Percentiles rank a stretch among this genome's conserved stretches.
Conservation (phyloP, 352 stramenopile species). For the Phytophthora palmivora region DNA sequence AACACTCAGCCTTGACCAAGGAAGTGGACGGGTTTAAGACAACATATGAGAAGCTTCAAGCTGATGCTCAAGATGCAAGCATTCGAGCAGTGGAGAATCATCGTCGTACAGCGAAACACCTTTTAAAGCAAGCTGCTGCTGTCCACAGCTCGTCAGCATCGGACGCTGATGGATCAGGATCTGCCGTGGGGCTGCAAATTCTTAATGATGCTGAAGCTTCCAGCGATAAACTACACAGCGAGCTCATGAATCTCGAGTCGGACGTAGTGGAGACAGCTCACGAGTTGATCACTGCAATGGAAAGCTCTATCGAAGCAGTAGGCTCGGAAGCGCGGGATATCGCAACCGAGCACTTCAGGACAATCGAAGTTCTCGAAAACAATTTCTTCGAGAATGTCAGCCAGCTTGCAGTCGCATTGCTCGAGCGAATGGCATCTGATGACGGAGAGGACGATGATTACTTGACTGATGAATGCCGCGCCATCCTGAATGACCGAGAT, state of each 20-base stretch:
- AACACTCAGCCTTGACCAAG: constrained; percentile 56
- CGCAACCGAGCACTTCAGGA: constrained; percentile 87
- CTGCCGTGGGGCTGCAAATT: constrained; percentile 62
- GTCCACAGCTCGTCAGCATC: constrained; percentile 22
- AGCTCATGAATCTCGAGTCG: constrained; percentile 92
- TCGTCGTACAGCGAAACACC: constrained; percentile 73
- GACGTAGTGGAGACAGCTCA: constrained; percentile 81
- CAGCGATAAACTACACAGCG: constrained; percentile 86
- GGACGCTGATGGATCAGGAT: constrained; percentile 43
- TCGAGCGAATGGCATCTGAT: constrained; percentile 80
- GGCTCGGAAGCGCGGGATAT: constrained; percentile 70
- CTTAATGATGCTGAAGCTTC: constrained; percentile 85
- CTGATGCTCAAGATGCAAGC: constrained; percentile 75
- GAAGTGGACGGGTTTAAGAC: constrained; percentile 67
- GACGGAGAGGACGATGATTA: constrained; percentile 85
- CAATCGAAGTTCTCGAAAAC: constrained; percentile 92
- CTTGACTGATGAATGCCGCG: constrained; percentile 78
- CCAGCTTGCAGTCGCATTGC: constrained; percentile 75
- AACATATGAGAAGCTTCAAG: constrained; percentile 72
- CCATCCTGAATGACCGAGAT: constrained; percentile 83
- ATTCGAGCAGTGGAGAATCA: constrained; percentile 86
- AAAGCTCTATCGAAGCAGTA: constrained; percentile 69
- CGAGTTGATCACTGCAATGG: constrained; percentile 68
- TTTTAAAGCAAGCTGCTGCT: constrained; percentile 65
- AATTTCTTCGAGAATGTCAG: constrained; percentile 91